Percentiles rank a stretch among this genome's conserved stretches.
These are phyloP conservation scores for Colletotrichum sp. DNA, from an alignment of 2,329 filamentous ascomycete species.

Conservation along the genomic window DNA sequence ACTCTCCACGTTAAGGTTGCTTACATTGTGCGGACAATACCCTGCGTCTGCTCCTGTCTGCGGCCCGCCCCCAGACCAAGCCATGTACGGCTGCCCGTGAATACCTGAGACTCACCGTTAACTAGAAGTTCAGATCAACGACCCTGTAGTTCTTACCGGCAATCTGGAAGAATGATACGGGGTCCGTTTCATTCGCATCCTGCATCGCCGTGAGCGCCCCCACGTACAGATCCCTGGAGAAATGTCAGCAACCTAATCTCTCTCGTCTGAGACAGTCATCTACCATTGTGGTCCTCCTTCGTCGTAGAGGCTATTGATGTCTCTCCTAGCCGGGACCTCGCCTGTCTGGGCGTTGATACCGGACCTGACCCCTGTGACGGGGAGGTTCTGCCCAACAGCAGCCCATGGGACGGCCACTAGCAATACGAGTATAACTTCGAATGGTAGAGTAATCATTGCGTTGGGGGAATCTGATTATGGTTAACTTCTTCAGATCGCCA, in stretches of 20 bases:
- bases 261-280: conserved; percentile 35
- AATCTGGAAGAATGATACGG: conserved; percentile 66
- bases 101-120: conserved; percentile 47
- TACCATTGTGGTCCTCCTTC: conserved; percentile 48
- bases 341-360: conserved; percentile 40
- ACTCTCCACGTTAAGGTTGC: neutral
- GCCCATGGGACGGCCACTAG: neutral
- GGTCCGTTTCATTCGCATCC: conserved; percentile 47
- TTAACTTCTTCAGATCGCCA: neutral
- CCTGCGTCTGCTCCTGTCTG: conserved; percentile 13
- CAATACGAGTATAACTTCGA: neutral
- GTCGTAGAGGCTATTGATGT: conserved; percentile 51
- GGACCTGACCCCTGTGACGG: conserved; percentile 41
- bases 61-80: conserved; percentile 45
- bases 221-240: conserved; percentile 56
- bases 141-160: conserved; percentile 48
- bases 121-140: no score
- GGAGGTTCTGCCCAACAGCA: neutral
- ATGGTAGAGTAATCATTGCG: neutral
- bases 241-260: neutral
- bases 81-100: conserved; percentile 63
- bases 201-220: conserved; percentile 63
- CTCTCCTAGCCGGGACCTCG: conserved; percentile 47
- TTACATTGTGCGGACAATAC: conserved; percentile 23
- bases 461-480: neutral